phyloP scores from a whole-genome alignment of 1,139 yeast species.

The Blastobotrys elegans region DNA sequence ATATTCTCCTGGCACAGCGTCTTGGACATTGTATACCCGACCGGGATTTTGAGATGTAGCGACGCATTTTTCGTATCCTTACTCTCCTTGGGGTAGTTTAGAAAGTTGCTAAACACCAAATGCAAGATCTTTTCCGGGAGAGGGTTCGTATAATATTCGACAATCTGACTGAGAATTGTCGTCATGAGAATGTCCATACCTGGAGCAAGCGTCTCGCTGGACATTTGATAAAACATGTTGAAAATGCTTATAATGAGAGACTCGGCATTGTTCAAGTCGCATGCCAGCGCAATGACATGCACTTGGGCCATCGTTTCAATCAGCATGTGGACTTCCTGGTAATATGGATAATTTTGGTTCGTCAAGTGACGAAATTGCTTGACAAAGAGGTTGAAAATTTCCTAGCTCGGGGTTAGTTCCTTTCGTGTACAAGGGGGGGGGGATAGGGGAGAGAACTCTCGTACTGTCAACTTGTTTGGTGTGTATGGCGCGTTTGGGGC shows the following conservation, averaged over 20 bases:
- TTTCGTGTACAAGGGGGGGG: too few species aligned
- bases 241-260: slow-evolving; percentile 53
- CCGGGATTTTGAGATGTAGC: slow-evolving; percentile 36
- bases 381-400: slow-evolving; percentile 41
- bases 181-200: slow-evolving; percentile 54
- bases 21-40: slow-evolving; percentile 64
- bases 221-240: slow-evolving; percentile 55
- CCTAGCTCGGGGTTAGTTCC: too few species aligned
- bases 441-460: too few species aligned
- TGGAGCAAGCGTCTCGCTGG: slow-evolving; percentile 27
- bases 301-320: slow-evolving; percentile 71
- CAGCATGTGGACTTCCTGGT: slow-evolving; percentile 60
- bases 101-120: slow-evolving; percentile 52
- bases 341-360: slow-evolving; percentile 60
- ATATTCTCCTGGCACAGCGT: slow-evolving; percentile 65
- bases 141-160: slow-evolving; percentile 59
- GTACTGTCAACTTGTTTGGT: slow-evolving; percentile 49
- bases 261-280: slow-evolving; percentile 67
- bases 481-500: slow-evolving; percentile 94
- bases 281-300: slow-evolving; percentile 68
- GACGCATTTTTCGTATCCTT: slow-evolving; percentile 29
- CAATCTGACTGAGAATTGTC: slow-evolving; percentile 69
- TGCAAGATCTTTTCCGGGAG: slow-evolving; percentile 63
- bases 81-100: slow-evolving; percentile 35
- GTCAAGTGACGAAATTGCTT: slow-evolving; percentile 55